Base-by-base conservation (phyloP, 257 asterid species). In the Ajuga chamaepitys region DNA sequence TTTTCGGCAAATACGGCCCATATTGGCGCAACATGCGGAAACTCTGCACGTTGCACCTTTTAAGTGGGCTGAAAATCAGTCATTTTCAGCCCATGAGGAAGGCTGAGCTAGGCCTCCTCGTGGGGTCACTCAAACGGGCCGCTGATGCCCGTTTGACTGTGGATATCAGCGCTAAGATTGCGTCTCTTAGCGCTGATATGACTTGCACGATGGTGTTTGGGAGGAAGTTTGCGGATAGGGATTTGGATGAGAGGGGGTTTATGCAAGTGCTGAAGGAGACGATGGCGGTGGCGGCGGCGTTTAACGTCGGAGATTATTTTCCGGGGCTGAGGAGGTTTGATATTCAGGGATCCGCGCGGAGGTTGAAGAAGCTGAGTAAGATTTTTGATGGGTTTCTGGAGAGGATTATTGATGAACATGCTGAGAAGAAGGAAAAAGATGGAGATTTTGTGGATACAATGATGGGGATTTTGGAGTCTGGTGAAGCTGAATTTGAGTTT, bases 21-120 rank as follows among this genome's bases (percentile, higher is more conserved):
- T 64, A 71, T 22, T 79, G 83, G 81, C 78, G 76, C 40, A 53
- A 72, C 41, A 75, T 75, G 76, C 78, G 74, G 5, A 79, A 75
- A 12, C 9, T 71, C 1, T 67, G 68, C 76, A 75, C 81, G 0
- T 14, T 61, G 16, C 52, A 79, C 51, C 20, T 75, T 22, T 77
- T 79, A 21, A 79, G 70, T 65, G 34, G 1, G 11, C 11, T 4
- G 44, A 79, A 44, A 54, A 61, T 79, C 56, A 21, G 22, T 8
- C 67, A 57, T 47, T 75, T 75, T 37, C 75, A 45, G 65, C 17
- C 77, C 13, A 54, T 62, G 62, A 64, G 84, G 14, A 21, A 52
- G 22, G 48, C 61, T 0, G 84, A 75, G 75, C 1, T 72, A 0
- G 69, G 41, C 1, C n/a, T 34, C 1, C 11, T 53, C 10, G 65